These are phyloP conservation scores for Cutaneotrichosporon cavernicola DNA, from an alignment of 1,284 basidiomycete genomes.

Conservation along the genomic window DNA sequence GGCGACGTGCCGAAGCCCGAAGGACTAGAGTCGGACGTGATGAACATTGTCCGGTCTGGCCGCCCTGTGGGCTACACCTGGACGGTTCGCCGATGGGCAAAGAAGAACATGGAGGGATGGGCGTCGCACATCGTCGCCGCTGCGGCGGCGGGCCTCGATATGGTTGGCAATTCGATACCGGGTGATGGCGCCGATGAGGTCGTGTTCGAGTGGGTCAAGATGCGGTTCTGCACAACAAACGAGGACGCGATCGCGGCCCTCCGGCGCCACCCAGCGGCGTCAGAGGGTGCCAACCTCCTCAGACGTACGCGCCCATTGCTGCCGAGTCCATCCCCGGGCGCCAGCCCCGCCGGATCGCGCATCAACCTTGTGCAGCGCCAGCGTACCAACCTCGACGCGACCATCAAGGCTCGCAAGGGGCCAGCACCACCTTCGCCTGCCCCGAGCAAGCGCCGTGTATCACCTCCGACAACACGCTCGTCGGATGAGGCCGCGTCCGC, in stretches of 20 bases:
- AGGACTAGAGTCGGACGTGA: neutral
- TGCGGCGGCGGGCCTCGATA: constrained; percentile 41
- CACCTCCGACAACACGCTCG: neutral
- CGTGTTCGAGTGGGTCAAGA: constrained; percentile 53
- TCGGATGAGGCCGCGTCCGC: constrained; percentile 7
- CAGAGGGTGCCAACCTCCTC: constrained; percentile 9
- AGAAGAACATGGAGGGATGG: constrained; percentile 55
- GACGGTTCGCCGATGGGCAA: constrained; percentile 76
- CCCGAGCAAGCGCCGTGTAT: constrained; percentile 1
- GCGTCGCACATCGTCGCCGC: constrained; percentile 45
- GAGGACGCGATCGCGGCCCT: constrained; percentile 17
- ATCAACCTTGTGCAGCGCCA: constrained; percentile 6
- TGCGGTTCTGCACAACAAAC: constrained; percentile 25
- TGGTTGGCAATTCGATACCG: constrained; percentile 29
- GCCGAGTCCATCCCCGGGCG: constrained; percentile 3
- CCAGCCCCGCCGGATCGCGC: constrained; percentile 8
- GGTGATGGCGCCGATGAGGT: constrained; percentile 45
- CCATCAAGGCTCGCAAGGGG: constrained; percentile 4
- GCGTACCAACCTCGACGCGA: neutral
- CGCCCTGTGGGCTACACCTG: constrained; percentile 65
- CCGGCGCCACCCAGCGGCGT: constrained; percentile 18
- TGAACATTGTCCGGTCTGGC: constrained; percentile 24
- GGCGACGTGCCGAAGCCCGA: constrained; percentile 2
- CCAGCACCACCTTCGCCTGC: neutral
- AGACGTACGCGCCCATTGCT: constrained; percentile 11